Conservation (phyloP, 2,329 filamentous ascomycete genomes). For the Colletotrichum sojae region DNA sequence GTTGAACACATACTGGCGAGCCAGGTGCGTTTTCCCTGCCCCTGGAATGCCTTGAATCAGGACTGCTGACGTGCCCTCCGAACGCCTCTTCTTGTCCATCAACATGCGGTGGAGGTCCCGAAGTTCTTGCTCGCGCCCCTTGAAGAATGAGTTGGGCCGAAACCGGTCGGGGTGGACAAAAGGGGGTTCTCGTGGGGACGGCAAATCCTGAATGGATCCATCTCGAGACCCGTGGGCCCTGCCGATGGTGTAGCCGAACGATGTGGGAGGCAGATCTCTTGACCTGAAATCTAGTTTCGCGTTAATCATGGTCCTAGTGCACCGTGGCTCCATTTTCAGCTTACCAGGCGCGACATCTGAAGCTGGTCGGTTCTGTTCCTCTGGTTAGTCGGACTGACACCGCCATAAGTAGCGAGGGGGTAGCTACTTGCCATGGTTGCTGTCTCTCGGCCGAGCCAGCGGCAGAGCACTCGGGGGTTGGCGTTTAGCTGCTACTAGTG, state of each 20-base stretch:
- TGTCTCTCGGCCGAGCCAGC: slow-evolving; percentile 25
- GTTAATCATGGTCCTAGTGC: background rate
- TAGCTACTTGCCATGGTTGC: slow-evolving; percentile 34
- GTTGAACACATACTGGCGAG: slow-evolving; percentile 75
- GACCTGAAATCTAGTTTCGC: background rate
- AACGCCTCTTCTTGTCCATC: slow-evolving; percentile 68
- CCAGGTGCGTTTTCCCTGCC: slow-evolving; percentile 78
- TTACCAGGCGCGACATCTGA: background rate
- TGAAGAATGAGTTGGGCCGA: slow-evolving; percentile 74
- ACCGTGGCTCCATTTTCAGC: background rate
- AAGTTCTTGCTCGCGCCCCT: slow-evolving; percentile 72
- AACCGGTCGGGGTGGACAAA: slow-evolving; percentile 69
- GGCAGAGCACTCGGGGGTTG: slow-evolving; percentile 21
- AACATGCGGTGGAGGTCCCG: slow-evolving; percentile 71
- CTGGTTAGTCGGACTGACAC: background rate
- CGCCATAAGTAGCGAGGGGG: background rate
- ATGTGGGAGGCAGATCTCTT: background rate
- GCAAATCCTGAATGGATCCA: background rate
- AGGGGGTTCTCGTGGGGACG: slow-evolving; percentile 41
- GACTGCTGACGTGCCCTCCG: slow-evolving; percentile 73
- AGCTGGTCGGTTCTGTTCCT: background rate
- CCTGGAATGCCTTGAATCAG: slow-evolving; percentile 76
- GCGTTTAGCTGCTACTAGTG: slow-evolving; percentile 18
- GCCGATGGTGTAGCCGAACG: background rate
- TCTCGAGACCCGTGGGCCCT: background rate